Evolutionary conservation across 2,329 filamentous ascomycete species (phyloP).

Genomic region (Ceratocystis ficicola): DNA sequence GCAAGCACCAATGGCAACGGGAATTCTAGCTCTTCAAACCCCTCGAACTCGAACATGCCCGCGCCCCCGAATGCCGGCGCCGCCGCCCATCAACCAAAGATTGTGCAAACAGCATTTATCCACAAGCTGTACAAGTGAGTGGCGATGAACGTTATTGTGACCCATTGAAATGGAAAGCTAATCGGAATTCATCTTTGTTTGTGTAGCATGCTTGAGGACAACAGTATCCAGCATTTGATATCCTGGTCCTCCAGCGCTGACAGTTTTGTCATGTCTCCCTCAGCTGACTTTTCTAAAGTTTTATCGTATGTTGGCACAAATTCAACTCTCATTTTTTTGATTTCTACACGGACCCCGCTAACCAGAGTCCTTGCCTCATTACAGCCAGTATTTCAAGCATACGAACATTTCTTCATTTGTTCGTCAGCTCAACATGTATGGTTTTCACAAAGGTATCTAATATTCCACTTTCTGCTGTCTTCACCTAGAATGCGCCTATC

Average conservation of each 20-base stretch:
- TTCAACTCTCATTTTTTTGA: no score
- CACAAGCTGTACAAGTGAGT: conserved; percentile 92
- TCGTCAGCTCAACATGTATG: conserved; percentile 97
- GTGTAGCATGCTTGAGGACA: conserved; percentile 86
- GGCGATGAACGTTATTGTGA: neutral
- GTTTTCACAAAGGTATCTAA: conserved; percentile 83
- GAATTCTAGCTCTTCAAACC: conserved; percentile 23
- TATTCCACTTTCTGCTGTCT: neutral
- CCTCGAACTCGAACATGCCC: conserved; percentile 35
- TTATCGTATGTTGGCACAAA: conserved; percentile 58
- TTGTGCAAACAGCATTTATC: conserved; percentile 96
- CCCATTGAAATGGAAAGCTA: neutral
- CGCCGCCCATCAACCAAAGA: conserved; percentile 84
- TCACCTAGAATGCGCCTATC: neutral
- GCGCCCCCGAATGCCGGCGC: conserved; percentile 50
- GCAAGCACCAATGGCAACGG: conserved; percentile 29
- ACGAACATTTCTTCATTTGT: conserved; percentile 99
- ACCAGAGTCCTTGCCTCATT: neutral
- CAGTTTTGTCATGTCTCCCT: conserved; percentile 98
- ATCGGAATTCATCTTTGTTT: conserved; percentile 25
- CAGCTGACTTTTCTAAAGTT: conserved; percentile 94
- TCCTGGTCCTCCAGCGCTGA: conserved; percentile 90
- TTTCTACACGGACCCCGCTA: neutral
- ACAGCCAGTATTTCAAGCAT: conserved; percentile 96
- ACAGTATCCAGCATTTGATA: conserved; percentile 84